A percentile compares a stretch with the other conserved stretches of the same genome.
Evolutionary conservation across 2,329 filamentous ascomycete species (phyloP).

Genomic region (Alternaria consortialis): DNA sequence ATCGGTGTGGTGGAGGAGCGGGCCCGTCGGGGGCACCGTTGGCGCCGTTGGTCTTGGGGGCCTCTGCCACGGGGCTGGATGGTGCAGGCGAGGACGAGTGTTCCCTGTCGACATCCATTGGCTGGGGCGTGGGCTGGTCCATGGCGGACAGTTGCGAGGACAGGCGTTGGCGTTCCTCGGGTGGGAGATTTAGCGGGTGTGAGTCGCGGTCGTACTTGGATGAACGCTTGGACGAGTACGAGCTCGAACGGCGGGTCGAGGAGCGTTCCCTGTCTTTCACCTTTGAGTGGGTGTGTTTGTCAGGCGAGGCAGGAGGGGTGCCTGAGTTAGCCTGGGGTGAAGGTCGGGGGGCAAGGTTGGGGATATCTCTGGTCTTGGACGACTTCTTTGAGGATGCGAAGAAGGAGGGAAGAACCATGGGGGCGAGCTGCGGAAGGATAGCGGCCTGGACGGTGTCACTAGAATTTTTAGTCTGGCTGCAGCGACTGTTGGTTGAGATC

Average conservation of each 20-base stretch:
- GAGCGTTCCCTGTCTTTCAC: slow-evolving; percentile 44
- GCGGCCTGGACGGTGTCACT: slow-evolving; percentile 40
- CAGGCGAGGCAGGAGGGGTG: slow-evolving; percentile 50
- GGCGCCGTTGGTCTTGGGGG: slow-evolving; percentile 60
- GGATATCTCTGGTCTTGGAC: slow-evolving; percentile 34
- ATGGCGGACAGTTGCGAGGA: slow-evolving; percentile 71
- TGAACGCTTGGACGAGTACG: slow-evolving; percentile 49
- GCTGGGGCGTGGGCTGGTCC: slow-evolving; percentile 63
- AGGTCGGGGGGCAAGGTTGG: slow-evolving; percentile 34
- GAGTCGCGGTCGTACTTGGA: slow-evolving; percentile 69
- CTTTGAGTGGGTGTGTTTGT: slow-evolving; percentile 47
- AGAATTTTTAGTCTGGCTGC: slow-evolving; percentile 40
- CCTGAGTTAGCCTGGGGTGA: slow-evolving; percentile 32
- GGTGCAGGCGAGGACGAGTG: slow-evolving; percentile 64
- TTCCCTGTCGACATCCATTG: slow-evolving; percentile 82
- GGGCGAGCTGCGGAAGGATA: slow-evolving; percentile 32
- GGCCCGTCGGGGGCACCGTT: slow-evolving; percentile 64
- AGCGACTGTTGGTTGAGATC: slow-evolving; percentile 41
- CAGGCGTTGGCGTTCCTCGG: slow-evolving; percentile 83
- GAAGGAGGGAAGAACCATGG: slow-evolving; percentile 51
- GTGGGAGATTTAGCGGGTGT: slow-evolving; percentile 89
- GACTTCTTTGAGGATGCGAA: slow-evolving; percentile 51
- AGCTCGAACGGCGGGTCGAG: slow-evolving; percentile 39
- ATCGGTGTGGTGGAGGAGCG: slow-evolving; percentile 75
- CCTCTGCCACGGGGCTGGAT: slow-evolving; percentile 56